Evolutionary conservation across 2,329 filamentous ascomycete species (phyloP).

Genomic region (Penicillium fuscoglaucum): DNA sequence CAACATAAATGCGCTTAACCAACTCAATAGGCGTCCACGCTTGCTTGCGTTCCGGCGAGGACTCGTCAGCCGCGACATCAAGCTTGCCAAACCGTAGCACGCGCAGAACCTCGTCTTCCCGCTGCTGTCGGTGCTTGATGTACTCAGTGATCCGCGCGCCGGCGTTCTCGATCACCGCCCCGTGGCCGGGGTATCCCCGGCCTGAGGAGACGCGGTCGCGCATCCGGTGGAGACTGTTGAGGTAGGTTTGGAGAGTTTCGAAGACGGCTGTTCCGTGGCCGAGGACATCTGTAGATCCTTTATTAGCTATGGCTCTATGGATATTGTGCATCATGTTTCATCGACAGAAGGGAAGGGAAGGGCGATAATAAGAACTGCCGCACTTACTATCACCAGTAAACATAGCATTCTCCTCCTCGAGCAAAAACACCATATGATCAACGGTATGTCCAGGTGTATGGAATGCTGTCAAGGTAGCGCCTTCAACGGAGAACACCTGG

Average conservation of each 20-base stretch:
- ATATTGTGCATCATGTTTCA: neutral
- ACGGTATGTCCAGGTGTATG: slow-evolving; percentile 73
- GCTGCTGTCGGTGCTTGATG: slow-evolving; percentile 73
- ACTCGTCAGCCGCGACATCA: slow-evolving; percentile 31
- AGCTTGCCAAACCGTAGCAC: slow-evolving; percentile 54
- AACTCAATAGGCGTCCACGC: slow-evolving; percentile 73
- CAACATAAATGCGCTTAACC: slow-evolving; percentile 82
- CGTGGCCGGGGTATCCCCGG: slow-evolving; percentile 84
- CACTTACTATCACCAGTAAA: slow-evolving; percentile 75
- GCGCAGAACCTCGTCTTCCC: slow-evolving; percentile 75
- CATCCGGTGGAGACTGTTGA: slow-evolving; percentile 71
- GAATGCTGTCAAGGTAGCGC: slow-evolving; percentile 63
- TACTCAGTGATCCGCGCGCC: slow-evolving; percentile 75
- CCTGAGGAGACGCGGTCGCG: slow-evolving; percentile 54
- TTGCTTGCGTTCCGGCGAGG: slow-evolving; percentile 40
- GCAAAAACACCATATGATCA: slow-evolving; percentile 77
- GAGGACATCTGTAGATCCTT: slow-evolving; percentile 61
- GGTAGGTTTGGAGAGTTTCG: slow-evolving; percentile 70
- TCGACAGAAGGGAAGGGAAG: neutral
- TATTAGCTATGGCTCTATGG: neutral
- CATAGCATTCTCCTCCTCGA: slow-evolving; percentile 76
- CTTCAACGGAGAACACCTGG: slow-evolving; percentile 55
- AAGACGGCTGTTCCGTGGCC: slow-evolving; percentile 86
- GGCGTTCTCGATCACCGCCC: slow-evolving; percentile 72
- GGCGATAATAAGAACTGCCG: neutral